Percentiles rank a stretch among this genome's conserved stretches.
These are phyloP conservation scores for Penicillium italicum DNA, from an alignment of 2,329 filamentous ascomycete genomes.

Conservation along the genomic window DNA sequence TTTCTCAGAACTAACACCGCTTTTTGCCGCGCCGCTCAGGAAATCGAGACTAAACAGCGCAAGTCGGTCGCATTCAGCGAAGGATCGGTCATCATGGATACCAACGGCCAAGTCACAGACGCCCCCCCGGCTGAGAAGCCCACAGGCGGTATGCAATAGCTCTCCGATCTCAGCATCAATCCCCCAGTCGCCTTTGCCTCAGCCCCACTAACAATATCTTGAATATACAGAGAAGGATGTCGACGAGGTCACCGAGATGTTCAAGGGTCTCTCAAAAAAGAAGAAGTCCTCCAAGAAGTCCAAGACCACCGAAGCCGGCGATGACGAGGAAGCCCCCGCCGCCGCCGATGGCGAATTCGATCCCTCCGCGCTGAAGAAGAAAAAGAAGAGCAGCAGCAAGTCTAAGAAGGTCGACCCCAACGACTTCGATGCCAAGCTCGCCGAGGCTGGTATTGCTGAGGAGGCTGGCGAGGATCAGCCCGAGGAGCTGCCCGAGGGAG, in stretches of 20 bases:
- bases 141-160: slow-evolving; percentile 68
- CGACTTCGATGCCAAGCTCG: slow-evolving; percentile 66
- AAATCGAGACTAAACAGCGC: slow-evolving; percentile 61
- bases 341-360: slow-evolving; percentile 61
- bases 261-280: slow-evolving; percentile 70
- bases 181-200: slow-evolving; percentile 38
- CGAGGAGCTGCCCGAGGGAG: slow-evolving; percentile 60
- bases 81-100: slow-evolving; percentile 80
- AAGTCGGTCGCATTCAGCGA: slow-evolving; percentile 95
- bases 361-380: slow-evolving; percentile 71
- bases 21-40: slow-evolving; percentile 32
- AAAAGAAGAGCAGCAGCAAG: slow-evolving; percentile 58
- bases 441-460: slow-evolving; percentile 57
- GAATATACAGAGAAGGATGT: slow-evolving; percentile 52
- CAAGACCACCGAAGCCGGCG: slow-evolving; percentile 52
- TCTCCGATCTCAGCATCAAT: slow-evolving; percentile 4
- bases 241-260: slow-evolving; percentile 64
- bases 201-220: slow-evolving; percentile 19
- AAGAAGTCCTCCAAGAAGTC: slow-evolving; percentile 61
- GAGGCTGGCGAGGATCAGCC: slow-evolving; percentile 58
- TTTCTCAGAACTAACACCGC: slow-evolving; percentile 28
- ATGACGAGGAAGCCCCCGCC: slow-evolving; percentile 51
- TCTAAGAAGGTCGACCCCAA: slow-evolving; percentile 56
- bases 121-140: slow-evolving; percentile 71
- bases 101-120: slow-evolving; percentile 79